Evolutionary conservation across 2,329 filamentous ascomycete genomes (phyloP), one percentile per base, ranked within the genome.

Genomic region (Epichloe uncinata): DNA sequence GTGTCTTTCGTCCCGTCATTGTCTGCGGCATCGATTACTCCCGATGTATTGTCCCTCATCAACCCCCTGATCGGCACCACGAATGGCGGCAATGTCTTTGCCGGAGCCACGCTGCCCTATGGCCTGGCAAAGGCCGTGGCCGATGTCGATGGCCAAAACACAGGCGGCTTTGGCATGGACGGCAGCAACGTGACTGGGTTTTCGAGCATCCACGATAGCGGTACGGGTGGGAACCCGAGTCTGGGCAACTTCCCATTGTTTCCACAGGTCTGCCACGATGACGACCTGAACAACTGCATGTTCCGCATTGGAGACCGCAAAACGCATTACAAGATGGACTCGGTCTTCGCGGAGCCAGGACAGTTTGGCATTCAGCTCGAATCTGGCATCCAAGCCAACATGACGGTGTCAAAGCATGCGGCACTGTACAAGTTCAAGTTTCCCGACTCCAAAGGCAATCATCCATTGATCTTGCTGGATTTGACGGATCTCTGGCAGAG

Each of bases 361-460:
- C 81, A 80, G 58, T 84, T 84, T 57, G 65, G 70, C 5, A 63
- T 84, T 15, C 69, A 70, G 45, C 68, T 84, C 16, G 67, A 72
- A 45, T 80, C 75, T 41, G 72, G 72, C 3, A 72, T 84, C 42
- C 63, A 63, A 9, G 75, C 76, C 2, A 78, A 83, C 61, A 84
- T 84, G 73, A 80, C 79, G 0, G 70, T 74, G 2, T 73, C 78
- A 0, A 71, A 78, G 52, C 79, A 75, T 53, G 73, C 79, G 4
- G 75, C 78, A 2, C 66, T 84, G 4, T 84, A 81, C 57, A 70
- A 73, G 12, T 84, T 84, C 60, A 71, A 69, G 2, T 82, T 82
- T 52, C 69, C 70, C 3, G 62, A 62, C 5, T 57, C 54, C 15
- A 55, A 53, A 5, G 57, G 56, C 13, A 47, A 13, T 15, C 58